A percentile compares a stretch with the other conserved stretches of the same genome.
Evolutionary conservation across 2,329 filamentous ascomycete genomes (phyloP).

Genomic region (Diaporthe nobilis): DNA sequence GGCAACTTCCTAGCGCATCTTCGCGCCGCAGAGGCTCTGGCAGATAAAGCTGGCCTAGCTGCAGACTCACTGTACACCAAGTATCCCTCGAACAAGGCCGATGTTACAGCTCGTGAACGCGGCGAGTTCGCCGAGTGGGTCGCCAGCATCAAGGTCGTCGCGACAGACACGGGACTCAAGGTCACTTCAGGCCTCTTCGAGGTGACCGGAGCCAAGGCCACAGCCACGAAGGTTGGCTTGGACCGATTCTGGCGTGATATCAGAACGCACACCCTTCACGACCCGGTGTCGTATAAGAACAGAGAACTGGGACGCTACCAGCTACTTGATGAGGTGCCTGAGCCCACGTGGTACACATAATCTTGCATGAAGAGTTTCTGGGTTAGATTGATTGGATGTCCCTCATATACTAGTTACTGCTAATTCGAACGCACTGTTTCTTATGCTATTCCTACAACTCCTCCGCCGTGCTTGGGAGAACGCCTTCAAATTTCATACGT

Average conservation of each 20-base stretch:
- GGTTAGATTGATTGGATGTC: background rate
- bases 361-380: background rate
- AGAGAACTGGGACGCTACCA: conserved; percentile 71
- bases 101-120: conserved; percentile 64
- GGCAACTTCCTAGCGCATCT: conserved; percentile 74
- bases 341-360: conserved; percentile 74
- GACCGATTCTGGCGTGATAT: conserved; percentile 78
- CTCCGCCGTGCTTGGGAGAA: background rate
- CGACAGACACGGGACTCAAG: conserved; percentile 70
- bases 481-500: no score
- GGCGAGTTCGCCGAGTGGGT: conserved; percentile 75
- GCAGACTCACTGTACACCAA: conserved; percentile 62
- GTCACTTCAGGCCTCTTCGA: conserved; percentile 76
- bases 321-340: conserved; percentile 69
- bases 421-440: background rate
- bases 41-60: conserved; percentile 67
- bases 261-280: conserved; percentile 76
- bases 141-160: conserved; percentile 73
- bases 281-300: conserved; percentile 78
- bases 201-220: conserved; percentile 72
- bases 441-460: no score
- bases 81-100: conserved; percentile 56
- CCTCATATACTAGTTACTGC: background rate
- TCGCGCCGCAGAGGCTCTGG: conserved; percentile 70
- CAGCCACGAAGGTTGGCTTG: conserved; percentile 69